Evolutionary conservation across 2,329 filamentous ascomycete species (phyloP), one percentile per base, ranked within the genome.

Genomic region (Talaromyces amestolkiae): DNA sequence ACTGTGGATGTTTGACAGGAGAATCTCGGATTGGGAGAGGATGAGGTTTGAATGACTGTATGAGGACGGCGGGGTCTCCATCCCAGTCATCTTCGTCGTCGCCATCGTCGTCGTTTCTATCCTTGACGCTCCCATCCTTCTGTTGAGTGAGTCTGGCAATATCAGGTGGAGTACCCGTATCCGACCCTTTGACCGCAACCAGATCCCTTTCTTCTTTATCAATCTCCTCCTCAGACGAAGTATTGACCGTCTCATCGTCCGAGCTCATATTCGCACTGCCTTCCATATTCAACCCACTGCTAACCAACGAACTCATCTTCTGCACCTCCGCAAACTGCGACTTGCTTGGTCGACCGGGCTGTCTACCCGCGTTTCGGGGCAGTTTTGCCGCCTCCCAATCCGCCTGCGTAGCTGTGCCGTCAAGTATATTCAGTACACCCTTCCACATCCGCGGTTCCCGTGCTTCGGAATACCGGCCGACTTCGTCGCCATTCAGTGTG

Each of bases 401-500:
- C 2, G 45, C 39, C 53, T 66, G 53, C n/a, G 59, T 41, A 27
- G 64, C 59, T 2, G 13, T 75, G 6, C 78, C 79, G 17, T 82
- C 78, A 8, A 84, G 69, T 6, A 82, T 73, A 31, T 77, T 79
- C 58, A 85, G 75, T 33, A 80, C 77, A 3, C 78, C 79, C 17
- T 80, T 77, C 79, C 81, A 85, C 66, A 78, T 78, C 58, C 77
- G 77, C 0, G 80, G 73, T 65, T 84, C 76, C 8, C 83, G 78
- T 8, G 78, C 72, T 0, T 75, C 76, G 61, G 84, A 81, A 47
- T 78, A 80, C 22, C 75, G 74, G 0, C 83, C 79, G 5, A 85
- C 81, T 35, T 85, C 83, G 1, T 81, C 70, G 1, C 83, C 83
- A 66, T 87, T 87, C 43, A 87, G 73, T 3, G 81, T 81, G 33